These are phyloP conservation scores for Cicer bijugum DNA, from an alignment of 306 rosid genomes.

Conservation along the genomic window DNA sequence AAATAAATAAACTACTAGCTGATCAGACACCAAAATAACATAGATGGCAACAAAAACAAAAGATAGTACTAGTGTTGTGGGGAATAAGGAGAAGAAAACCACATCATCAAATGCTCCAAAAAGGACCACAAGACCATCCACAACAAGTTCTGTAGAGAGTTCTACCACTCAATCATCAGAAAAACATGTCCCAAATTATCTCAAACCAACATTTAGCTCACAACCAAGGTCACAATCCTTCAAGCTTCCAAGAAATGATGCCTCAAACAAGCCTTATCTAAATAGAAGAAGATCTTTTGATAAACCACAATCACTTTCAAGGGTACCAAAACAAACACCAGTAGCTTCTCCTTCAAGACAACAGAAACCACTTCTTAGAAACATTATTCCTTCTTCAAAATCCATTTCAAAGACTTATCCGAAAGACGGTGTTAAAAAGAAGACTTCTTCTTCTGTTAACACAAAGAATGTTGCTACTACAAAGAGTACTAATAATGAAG, in stretches of 20 bases:
- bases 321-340: conserved; percentile 45
- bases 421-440: conserved; percentile 31
- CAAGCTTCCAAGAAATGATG: conserved; percentile 41
- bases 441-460: conserved; percentile 28
- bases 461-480: conserved; percentile 37
- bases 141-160: conserved; percentile 35
- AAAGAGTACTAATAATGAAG: conserved; percentile 4
- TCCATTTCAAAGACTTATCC: conserved; percentile 4
- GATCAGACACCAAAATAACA: background rate
- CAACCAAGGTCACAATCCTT: conserved; percentile 47
- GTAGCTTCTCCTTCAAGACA: conserved; percentile 49
- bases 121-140: conserved; percentile 45
- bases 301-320: conserved; percentile 63
- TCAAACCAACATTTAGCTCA: conserved; percentile 67
- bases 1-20: background rate
- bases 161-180: conserved; percentile 43
- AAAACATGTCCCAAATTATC: conserved; percentile 68
- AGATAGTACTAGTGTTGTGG: conserved; percentile 45
- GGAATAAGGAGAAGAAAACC: conserved; percentile 62
- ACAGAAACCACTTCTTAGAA: conserved; percentile 47
- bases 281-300: conserved; percentile 89
- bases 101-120: conserved; percentile 46
- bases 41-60: conserved; percentile 72
- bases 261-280: conserved; percentile 39
- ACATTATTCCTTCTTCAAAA: background rate